These are phyloP conservation scores for Trichocladium antarcticum DNA, from an alignment of 495 filamentous ascomycete genomes.

Conservation along the genomic window DNA sequence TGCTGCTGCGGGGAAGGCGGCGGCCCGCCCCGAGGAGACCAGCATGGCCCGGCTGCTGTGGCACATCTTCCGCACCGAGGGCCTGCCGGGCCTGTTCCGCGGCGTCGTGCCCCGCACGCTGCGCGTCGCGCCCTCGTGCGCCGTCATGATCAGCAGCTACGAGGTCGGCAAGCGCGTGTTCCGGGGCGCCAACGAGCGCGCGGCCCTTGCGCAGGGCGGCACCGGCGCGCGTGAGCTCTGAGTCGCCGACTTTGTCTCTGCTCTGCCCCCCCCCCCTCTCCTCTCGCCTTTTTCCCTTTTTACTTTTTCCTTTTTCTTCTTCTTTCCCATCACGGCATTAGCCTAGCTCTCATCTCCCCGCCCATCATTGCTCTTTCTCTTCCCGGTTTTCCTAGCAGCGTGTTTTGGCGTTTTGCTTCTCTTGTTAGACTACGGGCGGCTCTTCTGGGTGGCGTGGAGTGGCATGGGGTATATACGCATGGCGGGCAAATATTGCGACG, in stretches of 20 bases:
- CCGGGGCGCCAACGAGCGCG: slow-evolving; percentile 60
- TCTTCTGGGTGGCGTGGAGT: not conserved
- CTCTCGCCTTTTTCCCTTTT: not conserved
- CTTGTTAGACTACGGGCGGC: not conserved
- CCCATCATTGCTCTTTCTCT: not conserved
- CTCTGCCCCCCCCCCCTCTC: no score
- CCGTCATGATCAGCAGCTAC: slow-evolving; percentile 99
- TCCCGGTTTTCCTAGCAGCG: slow-evolving; percentile 6
- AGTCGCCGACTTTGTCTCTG: no score
- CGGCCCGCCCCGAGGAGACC: slow-evolving; percentile 54
- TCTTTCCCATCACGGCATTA: not conserved
- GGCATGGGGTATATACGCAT: not conserved
- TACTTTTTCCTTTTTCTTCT: not conserved
- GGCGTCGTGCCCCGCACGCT: slow-evolving; percentile 85
- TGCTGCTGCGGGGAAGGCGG: slow-evolving; percentile 15
- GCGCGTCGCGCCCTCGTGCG: slow-evolving; percentile 92
- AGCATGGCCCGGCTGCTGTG: slow-evolving; percentile 66
- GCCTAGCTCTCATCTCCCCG: no score
- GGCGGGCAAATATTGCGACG: no score
- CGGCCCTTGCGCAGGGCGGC: slow-evolving; percentile 14
- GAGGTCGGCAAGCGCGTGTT: slow-evolving; percentile 91
- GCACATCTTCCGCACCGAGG: slow-evolving; percentile 83
- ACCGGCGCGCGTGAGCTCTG: not conserved
- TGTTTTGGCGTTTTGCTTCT: slow-evolving; percentile 16
- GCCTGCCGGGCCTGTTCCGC: slow-evolving; percentile 66